Percentiles rank a stretch among this genome's conserved stretches.
These are phyloP conservation scores for Melaleuca quinquenervia DNA, from an alignment of 345 rosid species.

Conservation along the genomic window DNA sequence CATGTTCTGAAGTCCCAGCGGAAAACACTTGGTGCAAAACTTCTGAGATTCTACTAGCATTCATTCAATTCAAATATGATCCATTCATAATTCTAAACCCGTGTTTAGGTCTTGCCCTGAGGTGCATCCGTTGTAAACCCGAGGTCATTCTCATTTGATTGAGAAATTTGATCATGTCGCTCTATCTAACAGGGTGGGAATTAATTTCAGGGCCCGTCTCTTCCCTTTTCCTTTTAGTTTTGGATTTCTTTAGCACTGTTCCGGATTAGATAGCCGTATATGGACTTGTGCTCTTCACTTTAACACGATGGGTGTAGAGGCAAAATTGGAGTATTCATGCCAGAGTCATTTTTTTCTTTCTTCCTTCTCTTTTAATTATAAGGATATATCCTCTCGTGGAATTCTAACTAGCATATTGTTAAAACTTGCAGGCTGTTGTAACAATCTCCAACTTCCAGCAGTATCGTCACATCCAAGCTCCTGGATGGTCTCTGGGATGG, in stretches of 20 bases:
- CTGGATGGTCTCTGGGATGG: conserved; percentile 89
- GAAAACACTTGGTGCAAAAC: background rate
- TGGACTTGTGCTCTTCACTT: background rate
- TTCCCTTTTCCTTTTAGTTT: background rate
- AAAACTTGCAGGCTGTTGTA: conserved; percentile 50
- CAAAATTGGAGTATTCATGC: background rate
- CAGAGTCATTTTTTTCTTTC: background rate
- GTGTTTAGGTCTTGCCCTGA: background rate
- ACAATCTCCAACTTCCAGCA: conserved; percentile 73
- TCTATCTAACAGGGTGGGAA: background rate
- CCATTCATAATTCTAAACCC: background rate
- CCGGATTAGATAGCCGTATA: background rate
- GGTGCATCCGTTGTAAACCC: background rate
- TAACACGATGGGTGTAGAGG: background rate
- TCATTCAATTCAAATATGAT: background rate
- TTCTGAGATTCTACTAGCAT: background rate
- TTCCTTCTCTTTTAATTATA: background rate
- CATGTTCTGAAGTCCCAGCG: background rate
- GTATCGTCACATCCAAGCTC: conserved; percentile 73
- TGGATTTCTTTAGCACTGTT: background rate
- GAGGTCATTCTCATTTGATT: background rate
- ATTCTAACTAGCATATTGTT: background rate
- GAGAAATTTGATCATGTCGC: background rate
- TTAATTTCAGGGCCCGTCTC: background rate
- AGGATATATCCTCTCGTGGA: background rate